These are phyloP conservation scores for Trichoderma virens DNA, from an alignment of 495 filamentous ascomycete genomes.

Conservation along the genomic window DNA sequence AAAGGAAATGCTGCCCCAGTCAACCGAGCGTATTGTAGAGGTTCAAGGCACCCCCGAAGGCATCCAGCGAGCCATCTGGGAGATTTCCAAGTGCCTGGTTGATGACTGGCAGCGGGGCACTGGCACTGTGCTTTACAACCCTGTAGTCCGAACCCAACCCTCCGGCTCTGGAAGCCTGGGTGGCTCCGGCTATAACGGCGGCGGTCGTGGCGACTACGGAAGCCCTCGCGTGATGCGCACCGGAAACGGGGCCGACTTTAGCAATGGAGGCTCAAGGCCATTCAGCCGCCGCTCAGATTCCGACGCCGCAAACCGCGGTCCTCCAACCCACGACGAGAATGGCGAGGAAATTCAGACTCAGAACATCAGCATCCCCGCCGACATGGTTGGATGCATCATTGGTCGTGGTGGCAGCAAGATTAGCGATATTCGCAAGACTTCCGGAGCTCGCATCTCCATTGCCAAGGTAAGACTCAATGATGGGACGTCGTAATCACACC, in stretches of 20 bases:
- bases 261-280: conserved; percentile 57
- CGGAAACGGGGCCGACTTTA: conserved; percentile 96
- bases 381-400: conserved; percentile 99
- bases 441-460: conserved; percentile 94
- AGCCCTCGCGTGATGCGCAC: conserved; percentile 79
- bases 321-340: conserved; percentile 82
- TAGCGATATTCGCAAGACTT: conserved; percentile 92
- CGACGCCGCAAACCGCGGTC: conserved; percentile 62
- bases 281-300: conserved; percentile 76
- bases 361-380: conserved; percentile 97
- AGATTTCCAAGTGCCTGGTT: conserved; percentile 96
- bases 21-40: conserved; percentile 97
- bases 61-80: conserved; percentile 93
- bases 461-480: conserved; percentile 55
- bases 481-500: background rate
- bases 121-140: conserved; percentile 95
- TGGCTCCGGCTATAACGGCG: conserved; percentile 25
- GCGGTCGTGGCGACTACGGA: conserved; percentile 43
- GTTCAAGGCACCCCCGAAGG: conserved; percentile 89
- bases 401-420: conserved; percentile 92
- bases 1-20: conserved; percentile 99
- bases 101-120: conserved; percentile 96
- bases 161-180: conserved; percentile 40
- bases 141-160: conserved; percentile 74
- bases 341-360: conserved; percentile 97